phyloP scores from a whole-genome alignment of 306 rosid genomes.

The Vigna trinervia region DNA sequence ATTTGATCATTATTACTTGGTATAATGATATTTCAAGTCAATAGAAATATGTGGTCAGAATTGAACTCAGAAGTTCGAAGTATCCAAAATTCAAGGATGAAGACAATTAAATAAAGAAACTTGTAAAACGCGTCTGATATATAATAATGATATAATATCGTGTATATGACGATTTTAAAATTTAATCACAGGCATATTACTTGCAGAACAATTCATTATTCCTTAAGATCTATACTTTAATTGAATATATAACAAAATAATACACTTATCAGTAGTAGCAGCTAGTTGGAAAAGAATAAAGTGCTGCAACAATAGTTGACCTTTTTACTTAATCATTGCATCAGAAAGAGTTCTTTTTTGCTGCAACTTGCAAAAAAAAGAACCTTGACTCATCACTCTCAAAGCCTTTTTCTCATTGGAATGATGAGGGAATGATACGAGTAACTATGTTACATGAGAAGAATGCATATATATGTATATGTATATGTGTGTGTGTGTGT shows the following conservation, averaged over 20 bases:
- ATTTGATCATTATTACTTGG: background rate
- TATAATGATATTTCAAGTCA: background rate
- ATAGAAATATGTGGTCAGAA: background rate
- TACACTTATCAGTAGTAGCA: background rate
- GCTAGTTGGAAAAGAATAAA: background rate
- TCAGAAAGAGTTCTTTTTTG: background rate
- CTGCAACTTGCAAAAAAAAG: background rate
- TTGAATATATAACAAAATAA: background rate
- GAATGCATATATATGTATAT: background rate
- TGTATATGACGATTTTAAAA: background rate
- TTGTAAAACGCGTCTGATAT: background rate
- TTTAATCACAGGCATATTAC: background rate
- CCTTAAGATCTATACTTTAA: background rate
- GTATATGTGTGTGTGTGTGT: too few relatives aligned
- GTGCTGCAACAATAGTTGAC: background rate
- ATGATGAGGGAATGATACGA: background rate
- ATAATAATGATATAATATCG: background rate
- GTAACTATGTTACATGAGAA: background rate
- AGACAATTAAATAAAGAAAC: background rate
- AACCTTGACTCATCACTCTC: background rate
- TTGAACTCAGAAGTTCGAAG: background rate
- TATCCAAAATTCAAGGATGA: background rate
- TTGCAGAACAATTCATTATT: background rate
- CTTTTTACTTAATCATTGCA: background rate
- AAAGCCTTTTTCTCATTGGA: background rate